A percentile compares a stretch with the other conserved stretches of the same genome.
phyloP scores from a whole-genome alignment of 257 asterid species.

The Salvia hispanica region DNA sequence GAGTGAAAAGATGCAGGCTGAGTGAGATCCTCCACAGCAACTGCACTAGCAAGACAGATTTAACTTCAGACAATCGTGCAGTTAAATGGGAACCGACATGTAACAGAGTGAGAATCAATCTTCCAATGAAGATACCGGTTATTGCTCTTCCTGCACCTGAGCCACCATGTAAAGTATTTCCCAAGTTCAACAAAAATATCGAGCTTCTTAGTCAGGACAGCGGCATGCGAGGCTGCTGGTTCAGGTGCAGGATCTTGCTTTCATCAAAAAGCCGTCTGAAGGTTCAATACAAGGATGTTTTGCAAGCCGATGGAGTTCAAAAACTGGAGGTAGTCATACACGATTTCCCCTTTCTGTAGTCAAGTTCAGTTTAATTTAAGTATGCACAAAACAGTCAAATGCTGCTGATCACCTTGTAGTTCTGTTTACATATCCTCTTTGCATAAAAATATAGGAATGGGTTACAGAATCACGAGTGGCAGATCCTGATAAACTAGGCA shows the following conservation, averaged over 20 bases:
- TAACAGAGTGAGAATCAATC: slow-evolving; percentile 17
- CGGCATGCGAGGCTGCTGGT: slow-evolving; percentile 63
- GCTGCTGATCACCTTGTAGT: background rate
- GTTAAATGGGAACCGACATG: slow-evolving; percentile 16
- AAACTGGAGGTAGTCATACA: slow-evolving; percentile 47
- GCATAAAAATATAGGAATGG: slow-evolving; percentile 51
- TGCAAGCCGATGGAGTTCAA: slow-evolving; percentile 34
- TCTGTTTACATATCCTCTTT: background rate
- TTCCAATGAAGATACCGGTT: slow-evolving; percentile 18
- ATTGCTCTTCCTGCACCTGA: slow-evolving; percentile 23
- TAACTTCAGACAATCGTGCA: background rate
- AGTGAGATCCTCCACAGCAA: slow-evolving; percentile 2
- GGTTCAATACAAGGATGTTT: slow-evolving; percentile 49
- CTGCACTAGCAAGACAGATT: slow-evolving; percentile 2
- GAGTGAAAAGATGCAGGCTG: slow-evolving; percentile 2
- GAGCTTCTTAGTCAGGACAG: slow-evolving; percentile 65
- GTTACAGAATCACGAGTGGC: slow-evolving; percentile 43
- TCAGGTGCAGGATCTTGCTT: slow-evolving; percentile 47
- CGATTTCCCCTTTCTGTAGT: background rate
- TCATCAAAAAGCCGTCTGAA: slow-evolving; percentile 27
- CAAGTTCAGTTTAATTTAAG: background rate
- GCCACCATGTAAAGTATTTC: slow-evolving; percentile 21
- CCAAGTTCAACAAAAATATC: slow-evolving; percentile 35
- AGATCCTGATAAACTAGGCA: slow-evolving; percentile 48
- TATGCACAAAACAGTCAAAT: background rate